Base-by-base conservation (phyloP, 2,329 filamentous ascomycete genomes). In the Cladosporium sp. region DNA sequence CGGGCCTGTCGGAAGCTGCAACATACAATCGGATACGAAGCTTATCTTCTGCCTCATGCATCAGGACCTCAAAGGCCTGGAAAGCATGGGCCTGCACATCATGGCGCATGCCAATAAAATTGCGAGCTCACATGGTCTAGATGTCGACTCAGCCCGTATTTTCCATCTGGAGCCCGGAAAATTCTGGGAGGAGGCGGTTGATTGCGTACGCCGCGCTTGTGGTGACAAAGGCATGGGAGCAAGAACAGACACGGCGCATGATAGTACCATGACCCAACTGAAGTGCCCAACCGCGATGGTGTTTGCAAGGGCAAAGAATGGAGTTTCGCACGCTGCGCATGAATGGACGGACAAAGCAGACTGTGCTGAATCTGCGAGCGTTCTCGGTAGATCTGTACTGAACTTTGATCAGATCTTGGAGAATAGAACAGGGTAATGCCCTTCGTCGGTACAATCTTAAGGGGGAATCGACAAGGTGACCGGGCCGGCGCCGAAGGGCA, bases 231-330 rank as follows among this genome's bases (percentile, higher is more conserved):
- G 72, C 11, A 67, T 66, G 65, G 71, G 55, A 46, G 68, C 49
- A n/a, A 63, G 57, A 52, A 71, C 66, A 64, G 70, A 65, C n/a
- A 72, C 70, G 10, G 71, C 72, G 3, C 73, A 77, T 59, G 73
- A 76, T 64, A 70, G 67, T 12, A 72, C 74, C 4, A 75, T 74
- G 63, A 76, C 74, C 3, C 66, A 64, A 18, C 67, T 70, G 21
- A 64, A 68, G 55, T 68, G 68, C 18, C 73, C 75, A n/a, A 75
- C 74, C 1, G 73, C 70, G 12, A 76, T 76, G 74, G 71, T 77
- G 5, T 77, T 77, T 49, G 72, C 71, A 1, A 65, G 69, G 6
- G 71, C 68, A 18, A 69, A 67, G 57, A 72, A 73, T 52, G 75
- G 75, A 4, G 67, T 75, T 11, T 70, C 67, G 26, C 72, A 75